phyloP scores from a whole-genome alignment of 2,329 filamentous ascomycete species.

The Exophiala aquamarina region DNA sequence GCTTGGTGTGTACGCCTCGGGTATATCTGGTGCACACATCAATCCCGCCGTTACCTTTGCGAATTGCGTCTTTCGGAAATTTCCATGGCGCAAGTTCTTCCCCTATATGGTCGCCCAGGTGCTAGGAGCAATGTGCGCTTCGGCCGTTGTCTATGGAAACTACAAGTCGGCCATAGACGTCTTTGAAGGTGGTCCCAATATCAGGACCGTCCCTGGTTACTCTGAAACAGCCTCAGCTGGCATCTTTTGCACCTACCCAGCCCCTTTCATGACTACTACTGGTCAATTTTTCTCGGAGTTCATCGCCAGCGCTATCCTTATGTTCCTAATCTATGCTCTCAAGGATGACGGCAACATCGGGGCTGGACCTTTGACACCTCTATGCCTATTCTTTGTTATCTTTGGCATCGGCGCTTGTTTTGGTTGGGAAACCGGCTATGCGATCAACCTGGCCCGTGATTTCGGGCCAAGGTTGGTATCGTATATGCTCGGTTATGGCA shows the following conservation, averaged over 20 bases:
- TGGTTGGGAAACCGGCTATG: slow-evolving; percentile 76
- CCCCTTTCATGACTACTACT: slow-evolving; percentile 60
- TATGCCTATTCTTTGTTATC: slow-evolving; percentile 70
- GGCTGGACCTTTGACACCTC: slow-evolving; percentile 57
- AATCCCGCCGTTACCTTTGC: slow-evolving; percentile 70
- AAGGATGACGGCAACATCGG: slow-evolving; percentile 52
- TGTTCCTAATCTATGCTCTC: slow-evolving; percentile 71
- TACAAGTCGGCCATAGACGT: slow-evolving; percentile 64
- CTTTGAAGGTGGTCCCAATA: slow-evolving; percentile 22
- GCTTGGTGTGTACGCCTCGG: slow-evolving; percentile 64
- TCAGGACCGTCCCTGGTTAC: slow-evolving; percentile 58
- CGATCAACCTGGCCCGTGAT: slow-evolving; percentile 72
- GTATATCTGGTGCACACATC: slow-evolving; percentile 60
- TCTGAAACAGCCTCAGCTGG: slow-evolving; percentile 63
- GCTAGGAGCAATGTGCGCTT: slow-evolving; percentile 65
- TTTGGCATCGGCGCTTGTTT: slow-evolving; percentile 73
- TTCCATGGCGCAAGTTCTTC: slow-evolving; percentile 69
- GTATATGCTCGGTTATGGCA: slow-evolving; percentile 67
- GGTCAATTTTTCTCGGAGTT: slow-evolving; percentile 73
- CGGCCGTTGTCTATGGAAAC: slow-evolving; percentile 63
- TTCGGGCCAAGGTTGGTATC: slow-evolving; percentile 68
- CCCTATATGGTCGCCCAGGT: slow-evolving; percentile 65
- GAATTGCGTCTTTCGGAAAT: slow-evolving; percentile 58
- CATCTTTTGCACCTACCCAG: slow-evolving; percentile 73
- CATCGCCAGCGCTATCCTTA: slow-evolving; percentile 64